phyloP scores from a whole-genome alignment of 805 yeast genomes.

The Teunomyces stri region DNA sequence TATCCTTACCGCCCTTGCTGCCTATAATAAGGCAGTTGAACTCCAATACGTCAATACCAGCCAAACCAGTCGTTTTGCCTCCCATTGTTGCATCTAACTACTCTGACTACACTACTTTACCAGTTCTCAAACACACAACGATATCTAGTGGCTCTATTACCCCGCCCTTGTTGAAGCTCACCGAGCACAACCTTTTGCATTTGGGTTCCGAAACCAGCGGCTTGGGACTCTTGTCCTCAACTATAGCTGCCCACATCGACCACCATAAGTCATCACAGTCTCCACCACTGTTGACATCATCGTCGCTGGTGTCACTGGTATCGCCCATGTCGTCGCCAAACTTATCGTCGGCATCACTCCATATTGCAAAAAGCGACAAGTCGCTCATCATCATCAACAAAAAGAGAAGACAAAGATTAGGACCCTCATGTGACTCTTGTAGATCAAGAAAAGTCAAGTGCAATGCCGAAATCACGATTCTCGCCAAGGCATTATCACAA shows the following conservation, averaged over 20 bases:
- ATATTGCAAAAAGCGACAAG: background rate
- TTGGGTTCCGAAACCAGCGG: conserved; percentile 10
- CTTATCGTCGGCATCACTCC: conserved; percentile 2
- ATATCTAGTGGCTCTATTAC: conserved; percentile 1
- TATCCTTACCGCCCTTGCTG: conserved; percentile 9
- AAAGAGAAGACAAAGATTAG: conserved; percentile 60
- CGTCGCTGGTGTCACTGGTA: conserved; percentile 15
- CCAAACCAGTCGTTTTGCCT: conserved; percentile 6
- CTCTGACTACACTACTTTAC: conserved; percentile 8
- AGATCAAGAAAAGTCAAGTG: conserved; percentile 69
- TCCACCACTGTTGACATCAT: conserved; percentile 10
- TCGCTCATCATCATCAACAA: conserved; percentile 9
- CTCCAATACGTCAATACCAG: background rate
- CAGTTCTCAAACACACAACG: background rate
- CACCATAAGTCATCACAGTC: background rate
- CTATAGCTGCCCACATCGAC: conserved; percentile 6
- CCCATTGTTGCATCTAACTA: conserved; percentile 5
- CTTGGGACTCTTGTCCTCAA: conserved; percentile 8
- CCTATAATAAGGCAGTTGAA: conserved; percentile 8
- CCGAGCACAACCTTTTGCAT: conserved; percentile 17
- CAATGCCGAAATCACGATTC: conserved; percentile 57
- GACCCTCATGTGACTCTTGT: conserved; percentile 75
- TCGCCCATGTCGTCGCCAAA: conserved; percentile 19
- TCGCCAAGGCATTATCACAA: conserved; percentile 20
- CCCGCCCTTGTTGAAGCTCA: conserved; percentile 11